phyloP scores from a whole-genome alignment of 495 filamentous ascomycete genomes.

The Ramalina intermedia region DNA sequence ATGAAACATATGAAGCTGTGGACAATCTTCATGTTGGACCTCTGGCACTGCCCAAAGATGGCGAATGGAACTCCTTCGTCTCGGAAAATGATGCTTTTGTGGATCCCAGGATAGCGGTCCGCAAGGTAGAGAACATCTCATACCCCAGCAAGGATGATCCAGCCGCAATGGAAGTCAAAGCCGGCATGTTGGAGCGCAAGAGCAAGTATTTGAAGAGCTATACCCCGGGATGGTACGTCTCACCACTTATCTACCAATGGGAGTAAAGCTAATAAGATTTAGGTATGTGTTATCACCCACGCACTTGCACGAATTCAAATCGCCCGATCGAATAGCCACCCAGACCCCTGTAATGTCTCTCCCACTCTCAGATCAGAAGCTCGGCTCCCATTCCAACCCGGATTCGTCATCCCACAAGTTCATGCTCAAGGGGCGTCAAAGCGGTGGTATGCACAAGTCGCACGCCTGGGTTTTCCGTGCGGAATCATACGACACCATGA shows the following conservation, averaged over 20 bases:
- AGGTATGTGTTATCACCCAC: slow-evolving; percentile 96
- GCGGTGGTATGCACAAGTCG: slow-evolving; percentile 81
- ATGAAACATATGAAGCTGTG: slow-evolving; percentile 60
- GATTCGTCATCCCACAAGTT: slow-evolving; percentile 93
- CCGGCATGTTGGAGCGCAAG: slow-evolving; percentile 88
- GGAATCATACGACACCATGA: slow-evolving; percentile 90
- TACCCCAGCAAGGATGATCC: slow-evolving; percentile 91
- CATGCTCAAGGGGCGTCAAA: slow-evolving; percentile 89
- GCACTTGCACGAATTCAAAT: slow-evolving; percentile 96
- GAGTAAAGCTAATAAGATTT: slow-evolving; percentile 10
- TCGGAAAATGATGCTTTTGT: slow-evolving; percentile 74
- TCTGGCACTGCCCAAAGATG: slow-evolving; percentile 77
- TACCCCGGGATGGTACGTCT: slow-evolving; percentile 78
- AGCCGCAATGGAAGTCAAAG: slow-evolving; percentile 71
- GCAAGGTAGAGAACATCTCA: slow-evolving; percentile 67
- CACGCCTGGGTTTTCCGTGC: slow-evolving; percentile 97
- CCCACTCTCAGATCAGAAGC: slow-evolving; percentile 84
- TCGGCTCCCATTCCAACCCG: slow-evolving; percentile 78
- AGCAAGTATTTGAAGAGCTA: slow-evolving; percentile 98
- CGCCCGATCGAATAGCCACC: slow-evolving; percentile 54
- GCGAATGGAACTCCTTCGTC: slow-evolving; percentile 80
- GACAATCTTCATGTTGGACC: slow-evolving; percentile 75
- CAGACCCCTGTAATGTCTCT: slow-evolving; percentile 88
- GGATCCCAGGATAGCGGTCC: slow-evolving; percentile 65
- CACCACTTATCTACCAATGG: not conserved